Evolutionary conservation across 2,329 filamentous ascomycete species (phyloP), one percentile per base, ranked within the genome.

Genomic region (Penicillium sp.): DNA sequence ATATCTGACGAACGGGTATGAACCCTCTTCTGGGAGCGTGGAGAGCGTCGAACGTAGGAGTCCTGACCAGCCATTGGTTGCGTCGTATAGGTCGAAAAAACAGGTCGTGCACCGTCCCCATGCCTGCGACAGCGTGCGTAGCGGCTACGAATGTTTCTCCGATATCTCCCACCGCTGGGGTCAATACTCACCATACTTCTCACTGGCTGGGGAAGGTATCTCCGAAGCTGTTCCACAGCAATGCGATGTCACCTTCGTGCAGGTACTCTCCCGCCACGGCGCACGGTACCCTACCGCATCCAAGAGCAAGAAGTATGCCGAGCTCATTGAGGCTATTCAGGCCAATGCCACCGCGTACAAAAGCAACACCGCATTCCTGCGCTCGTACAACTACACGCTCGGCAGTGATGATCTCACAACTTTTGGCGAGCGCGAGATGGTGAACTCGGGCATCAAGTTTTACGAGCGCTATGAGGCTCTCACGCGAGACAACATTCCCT

Each of bases 161-260:
- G 72, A 82, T 31, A 81, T 88, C 45, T 85, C 86, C 1, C 88
- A 86, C 63, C 83, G 80, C 54, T 96, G 92, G 91, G 93, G 92
- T 55, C 92, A 93, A 72, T 96, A 96, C 73, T 89, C 91, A 19
- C 91, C 92, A 2, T 96, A 87, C 77, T 96, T 90, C 75, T 83
- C 88, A 1, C 88, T 93, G 0, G 60, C 60, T 1, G 54, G 62
- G 4, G 83, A 87, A 7, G 79, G 84, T 3, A 84, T 91, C 50
- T 78, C 85, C 16, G 66, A 81, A 7, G 78, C 79, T 8, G 77
- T 89, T 1, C 92, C 92, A 0, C 64, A 78, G 0, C 80, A 79
- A n/a, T 97, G 93, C 75, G 78, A 83, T 13, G 77, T 93, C 65
- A 93, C 88, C 3, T 93, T 96, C 74, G 93, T 84, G 1, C 89